Conservation (phyloP, 768 basidiomycete species). For the Megacollybia marginata region DNA sequence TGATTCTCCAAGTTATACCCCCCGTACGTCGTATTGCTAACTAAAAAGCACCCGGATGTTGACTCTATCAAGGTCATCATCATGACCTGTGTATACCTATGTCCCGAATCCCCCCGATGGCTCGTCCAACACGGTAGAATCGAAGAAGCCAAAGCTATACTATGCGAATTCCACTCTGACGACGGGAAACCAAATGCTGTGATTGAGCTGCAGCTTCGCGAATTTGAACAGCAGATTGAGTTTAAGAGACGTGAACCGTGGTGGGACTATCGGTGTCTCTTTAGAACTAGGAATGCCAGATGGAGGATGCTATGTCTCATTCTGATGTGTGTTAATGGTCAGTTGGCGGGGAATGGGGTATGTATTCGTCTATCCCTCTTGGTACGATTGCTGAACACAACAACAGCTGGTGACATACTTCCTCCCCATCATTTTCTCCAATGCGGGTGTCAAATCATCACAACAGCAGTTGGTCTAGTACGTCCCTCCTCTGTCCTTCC, state of each 20-base stretch:
- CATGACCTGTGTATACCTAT: slow-evolving; percentile 32
- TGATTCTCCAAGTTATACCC: slow-evolving; percentile 37
- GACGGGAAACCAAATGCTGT: slow-evolving; percentile 16
- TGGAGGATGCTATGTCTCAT: slow-evolving; percentile 18
- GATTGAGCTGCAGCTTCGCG: slow-evolving; percentile 18
- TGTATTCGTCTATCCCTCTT: background rate
- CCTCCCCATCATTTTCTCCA: slow-evolving; percentile 14
- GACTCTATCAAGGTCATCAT: slow-evolving; percentile 21
- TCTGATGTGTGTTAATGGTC: slow-evolving; percentile 18
- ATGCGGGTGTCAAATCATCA: slow-evolving; percentile 14
- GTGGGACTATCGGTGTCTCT: slow-evolving; percentile 17
- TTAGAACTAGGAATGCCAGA: slow-evolving; percentile 11
- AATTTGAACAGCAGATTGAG: slow-evolving; percentile 14
- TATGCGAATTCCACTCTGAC: slow-evolving; percentile 18
- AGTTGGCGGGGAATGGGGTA: slow-evolving; percentile 18
- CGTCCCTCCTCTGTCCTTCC: background rate
- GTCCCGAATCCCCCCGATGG: slow-evolving; percentile 17
- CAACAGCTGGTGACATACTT: slow-evolving; percentile 17
- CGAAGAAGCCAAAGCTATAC: slow-evolving; percentile 23
- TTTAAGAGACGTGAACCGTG: slow-evolving; percentile 12
- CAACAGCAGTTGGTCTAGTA: slow-evolving; percentile 18
- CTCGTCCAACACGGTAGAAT: slow-evolving; percentile 17
- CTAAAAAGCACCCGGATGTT: background rate
- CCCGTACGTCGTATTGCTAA: slow-evolving; percentile 6
- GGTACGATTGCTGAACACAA: background rate